Evolutionary conservation across 352 stramenopile genomes (phyloP), one percentile per base, ranked within the genome.

Genomic region (Globisporangium nunn): DNA sequence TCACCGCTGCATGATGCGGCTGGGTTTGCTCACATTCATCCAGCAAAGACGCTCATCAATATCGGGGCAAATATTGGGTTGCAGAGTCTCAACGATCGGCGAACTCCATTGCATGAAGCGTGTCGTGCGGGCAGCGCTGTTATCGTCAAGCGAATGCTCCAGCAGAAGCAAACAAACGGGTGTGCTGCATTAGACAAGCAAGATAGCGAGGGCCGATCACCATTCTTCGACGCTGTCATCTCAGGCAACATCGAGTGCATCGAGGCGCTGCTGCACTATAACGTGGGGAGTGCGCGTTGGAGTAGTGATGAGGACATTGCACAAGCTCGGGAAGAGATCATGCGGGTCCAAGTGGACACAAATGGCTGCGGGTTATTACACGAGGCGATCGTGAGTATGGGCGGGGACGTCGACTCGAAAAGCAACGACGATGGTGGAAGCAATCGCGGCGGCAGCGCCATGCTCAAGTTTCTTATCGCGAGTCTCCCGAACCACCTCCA

Each of bases 181-280:
- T 11, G 28, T 6, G 23, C 18, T 17, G 29, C n/a, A 17, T 3
- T 56, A n/a, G 30, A 56, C n/a, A 18, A 6, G 18, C 14, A 5
- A 4, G 58, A 63, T 7, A 30, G 11, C 43, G 31, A 54, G 6
- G 51, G 51, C 2, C 58, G 58, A 2, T 45, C 58, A 7, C 52
- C 54, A 31, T 62, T 70, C 45, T 66, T 70, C 40, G 62, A 70
- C 28, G 62, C 66, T 1, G 62, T 58, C 0, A 52, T 53, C n/a
- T 58, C 58, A n/a, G 56, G 49, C 5, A 70, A 61, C 17, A 33
- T 61, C 2, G 43, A 54, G 12, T 61, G 54, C n/a, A 15, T 59
- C 11, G 51, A 50, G 44, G 46, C 63, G 41, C 47, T 72, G 33
- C 23, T 72, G 18, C 41, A 53, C 8, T 40, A 5, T 14, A 6